phyloP scores from a whole-genome alignment of 2,329 filamentous ascomycete species.

The Exophiala calicioides region DNA sequence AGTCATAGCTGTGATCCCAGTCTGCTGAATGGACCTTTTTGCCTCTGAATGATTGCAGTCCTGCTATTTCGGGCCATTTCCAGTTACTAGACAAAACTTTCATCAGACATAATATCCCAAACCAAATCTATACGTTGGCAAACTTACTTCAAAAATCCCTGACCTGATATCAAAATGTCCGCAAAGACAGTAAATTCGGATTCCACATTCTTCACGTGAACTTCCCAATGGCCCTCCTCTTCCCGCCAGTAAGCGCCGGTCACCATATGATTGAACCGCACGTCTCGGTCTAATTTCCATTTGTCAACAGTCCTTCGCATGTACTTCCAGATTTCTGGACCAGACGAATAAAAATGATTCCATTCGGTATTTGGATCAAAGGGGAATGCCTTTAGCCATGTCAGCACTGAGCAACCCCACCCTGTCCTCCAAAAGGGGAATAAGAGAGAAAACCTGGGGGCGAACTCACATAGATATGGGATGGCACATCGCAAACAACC shows the following conservation, averaged over 20 bases:
- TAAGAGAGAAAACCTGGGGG: no score
- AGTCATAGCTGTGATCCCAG: conserved; percentile 34
- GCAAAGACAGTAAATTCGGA: conserved; percentile 33
- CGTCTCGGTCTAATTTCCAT: conserved; percentile 42
- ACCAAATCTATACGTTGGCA: no score
- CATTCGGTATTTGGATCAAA: conserved; percentile 48
- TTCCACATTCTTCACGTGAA: conserved; percentile 36
- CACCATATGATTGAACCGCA: conserved; percentile 42
- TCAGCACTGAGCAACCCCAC: conserved; percentile 47
- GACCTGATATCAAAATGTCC: conserved; percentile 41
- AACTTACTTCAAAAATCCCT: conserved; percentile 32
- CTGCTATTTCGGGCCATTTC: conserved; percentile 37
- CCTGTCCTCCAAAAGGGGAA: no score
- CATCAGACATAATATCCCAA: conserved; percentile 4
- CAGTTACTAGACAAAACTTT: conserved; percentile 12
- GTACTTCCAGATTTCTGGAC: conserved; percentile 46
- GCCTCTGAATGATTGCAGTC: conserved; percentile 32
- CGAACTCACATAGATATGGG: conserved; percentile 62
- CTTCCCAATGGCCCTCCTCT: conserved; percentile 38
- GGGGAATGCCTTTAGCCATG: conserved; percentile 22
- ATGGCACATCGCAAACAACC: conserved; percentile 63
- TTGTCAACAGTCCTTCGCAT: conserved; percentile 43
- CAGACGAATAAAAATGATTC: conserved; percentile 44
- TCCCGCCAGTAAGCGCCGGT: conserved; percentile 43
- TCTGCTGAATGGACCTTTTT: conserved; percentile 33